These are phyloP conservation scores for Paecilomyces fulvus DNA, from an alignment of 2,329 filamentous ascomycete species.

Conservation along the genomic window DNA sequence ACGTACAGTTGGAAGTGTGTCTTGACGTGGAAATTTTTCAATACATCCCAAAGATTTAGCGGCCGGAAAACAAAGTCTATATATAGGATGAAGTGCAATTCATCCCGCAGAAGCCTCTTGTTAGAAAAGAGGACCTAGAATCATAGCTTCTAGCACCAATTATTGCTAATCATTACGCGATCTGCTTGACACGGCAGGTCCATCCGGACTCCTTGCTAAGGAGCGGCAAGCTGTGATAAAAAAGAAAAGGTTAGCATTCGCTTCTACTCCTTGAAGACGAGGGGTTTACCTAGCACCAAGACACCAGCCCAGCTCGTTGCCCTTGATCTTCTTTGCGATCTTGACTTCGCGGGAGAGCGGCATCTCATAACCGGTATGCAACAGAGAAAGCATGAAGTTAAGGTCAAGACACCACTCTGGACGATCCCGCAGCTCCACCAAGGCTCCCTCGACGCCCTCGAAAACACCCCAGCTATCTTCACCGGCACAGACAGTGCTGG, in stretches of 20 bases:
- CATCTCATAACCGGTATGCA: conserved; percentile 97
- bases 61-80: neutral
- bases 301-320: conserved; percentile 96
- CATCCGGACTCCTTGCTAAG: conserved; percentile 76
- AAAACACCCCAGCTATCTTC: conserved; percentile 74
- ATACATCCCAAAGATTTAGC: conserved; percentile 9
- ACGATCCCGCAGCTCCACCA: conserved; percentile 69
- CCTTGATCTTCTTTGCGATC: conserved; percentile 98
- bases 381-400: conserved; percentile 88
- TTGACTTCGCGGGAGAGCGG: conserved; percentile 91
- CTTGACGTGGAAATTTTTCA: conserved; percentile 1
- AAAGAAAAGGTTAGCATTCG: conserved; percentile 27
- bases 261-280: neutral
- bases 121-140: neutral
- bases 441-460: conserved; percentile 61
- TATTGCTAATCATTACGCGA: conserved; percentile 43
- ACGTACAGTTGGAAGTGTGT: neutral
- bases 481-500: conserved; percentile 75
- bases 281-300: conserved; percentile 76
- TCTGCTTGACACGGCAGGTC: conserved; percentile 76
- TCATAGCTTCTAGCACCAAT: neutral
- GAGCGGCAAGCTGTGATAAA: conserved; percentile 61
- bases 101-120: neutral
- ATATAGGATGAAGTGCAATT: neutral
- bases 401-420: conserved; percentile 92